Base-by-base conservation (phyloP, 2,329 filamentous ascomycete species). In the Penicillium sp. region DNA sequence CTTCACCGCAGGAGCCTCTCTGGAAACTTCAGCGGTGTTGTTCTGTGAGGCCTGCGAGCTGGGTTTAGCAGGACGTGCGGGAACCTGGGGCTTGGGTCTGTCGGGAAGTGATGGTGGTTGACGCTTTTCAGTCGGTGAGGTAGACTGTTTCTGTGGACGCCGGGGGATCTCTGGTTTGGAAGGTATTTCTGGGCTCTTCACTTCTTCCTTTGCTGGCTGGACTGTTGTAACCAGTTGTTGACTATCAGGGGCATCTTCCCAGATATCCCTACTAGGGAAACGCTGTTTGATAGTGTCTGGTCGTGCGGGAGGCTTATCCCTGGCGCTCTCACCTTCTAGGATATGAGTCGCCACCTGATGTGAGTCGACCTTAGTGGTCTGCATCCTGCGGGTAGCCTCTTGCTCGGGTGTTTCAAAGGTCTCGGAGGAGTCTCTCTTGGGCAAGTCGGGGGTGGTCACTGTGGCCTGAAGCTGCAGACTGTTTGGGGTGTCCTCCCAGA, bases 401-500 rank as follows among this genome's bases (percentile, higher is more conserved):
- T 84, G 79, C 53, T 79, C 76, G 47, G 75, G 73, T 4, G 70
- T 70, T 51, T 78, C 76, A 44, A 76, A 76, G 66, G 70, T 41
- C 47, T 66, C 55, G 57, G 73, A 59, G 68, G 76, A 61, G 69
- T 74, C 68, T 38, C 73, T 67, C 67, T 76, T 80, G 0, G 79
- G 77, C 30, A 82, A 67, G 65, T 91, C 89, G 1, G 91, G 91
- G 0, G 90, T 94, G 2, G 88, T 90, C 7, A 97, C 93, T 56
- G 90, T 91, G 3, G 92, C 86, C 32, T 82, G 77, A 45, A 84
- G 85, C 66, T 94, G 86, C 48, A 90, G 80, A 73, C 91, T 96
- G 67, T 86, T 88, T 4, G 95, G 94, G 0, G 91, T 88, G 71
- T 99, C 95, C 76, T 99, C 94, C 94, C 94, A 99, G 38, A 97